Percentiles rank a stretch among this genome's conserved stretches.
Conservation (phyloP, 208 protist species). For the Trypanosoma grayi region DNA sequence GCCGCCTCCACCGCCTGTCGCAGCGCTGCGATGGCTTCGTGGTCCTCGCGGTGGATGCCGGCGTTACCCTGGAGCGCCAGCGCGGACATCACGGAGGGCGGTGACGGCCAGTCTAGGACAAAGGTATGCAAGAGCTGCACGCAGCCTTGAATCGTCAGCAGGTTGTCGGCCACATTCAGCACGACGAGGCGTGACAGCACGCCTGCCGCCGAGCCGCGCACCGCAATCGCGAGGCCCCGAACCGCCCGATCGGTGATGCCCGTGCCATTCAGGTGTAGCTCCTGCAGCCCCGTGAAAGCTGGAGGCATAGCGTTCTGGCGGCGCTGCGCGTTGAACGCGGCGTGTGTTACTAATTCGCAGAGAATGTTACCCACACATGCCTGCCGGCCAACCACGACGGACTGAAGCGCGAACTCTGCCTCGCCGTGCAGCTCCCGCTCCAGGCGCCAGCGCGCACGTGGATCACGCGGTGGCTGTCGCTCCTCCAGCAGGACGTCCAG, state of each 20-base stretch:
- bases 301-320: slow-evolving; percentile 29
- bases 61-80: slow-evolving; percentile 54
- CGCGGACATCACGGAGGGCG: slow-evolving; percentile 23
- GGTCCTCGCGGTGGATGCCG: slow-evolving; percentile 25
- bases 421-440: slow-evolving; percentile 30
- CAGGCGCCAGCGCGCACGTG: slow-evolving; percentile 25
- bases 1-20: slow-evolving; percentile 21
- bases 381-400: slow-evolving; percentile 32
- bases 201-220: slow-evolving; percentile 26
- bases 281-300: slow-evolving; percentile 50
- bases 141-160: slow-evolving; percentile 55
- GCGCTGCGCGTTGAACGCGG: slow-evolving; percentile 45
- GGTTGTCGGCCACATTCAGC: slow-evolving; percentile 64
- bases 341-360: slow-evolving; percentile 66
- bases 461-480: background rate
- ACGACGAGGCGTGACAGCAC: slow-evolving; percentile 46
- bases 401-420: slow-evolving; percentile 45
- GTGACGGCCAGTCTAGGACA: slow-evolving; percentile 30
- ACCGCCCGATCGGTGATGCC: slow-evolving; percentile 66
- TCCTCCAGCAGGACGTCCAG: slow-evolving; percentile 29
- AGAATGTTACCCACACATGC: slow-evolving; percentile 64
- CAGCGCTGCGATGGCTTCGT: slow-evolving; percentile 5
- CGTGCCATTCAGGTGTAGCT: slow-evolving; percentile 53
- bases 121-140: slow-evolving; percentile 41
- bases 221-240: slow-evolving; percentile 47